Evolutionary conservation across 2,329 filamentous ascomycete species (phyloP).

Genomic region (Pseudocercospora crystallina): DNA sequence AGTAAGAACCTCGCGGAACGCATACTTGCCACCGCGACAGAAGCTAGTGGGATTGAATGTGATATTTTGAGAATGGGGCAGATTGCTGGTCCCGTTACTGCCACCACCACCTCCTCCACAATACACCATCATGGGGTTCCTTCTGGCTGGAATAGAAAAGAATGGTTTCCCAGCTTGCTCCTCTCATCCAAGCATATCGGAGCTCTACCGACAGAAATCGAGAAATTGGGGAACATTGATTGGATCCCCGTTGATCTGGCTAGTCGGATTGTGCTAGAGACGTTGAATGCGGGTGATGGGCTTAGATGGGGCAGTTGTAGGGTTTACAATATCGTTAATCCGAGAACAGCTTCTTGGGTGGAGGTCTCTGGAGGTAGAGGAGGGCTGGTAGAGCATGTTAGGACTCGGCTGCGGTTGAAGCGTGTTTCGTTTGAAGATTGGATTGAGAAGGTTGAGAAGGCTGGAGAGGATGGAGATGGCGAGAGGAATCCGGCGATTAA

Average conservation of each 20-base stretch:
- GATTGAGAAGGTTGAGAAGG: too few relatives aligned
- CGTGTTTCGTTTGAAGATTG: too few relatives aligned
- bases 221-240: conserved; percentile 47
- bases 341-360: too few relatives aligned
- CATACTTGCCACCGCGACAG: conserved; percentile 33
- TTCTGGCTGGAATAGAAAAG: conserved; percentile 54
- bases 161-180: conserved; percentile 55
- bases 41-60: conserved; percentile 18
- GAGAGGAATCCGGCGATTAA: too few relatives aligned
- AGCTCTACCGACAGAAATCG: conserved; percentile 49
- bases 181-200: conserved; percentile 52
- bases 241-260: conserved; percentile 60
- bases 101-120: neutral
- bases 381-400: too few relatives aligned
- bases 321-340: too few relatives aligned
- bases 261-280: too few relatives aligned
- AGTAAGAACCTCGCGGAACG: conserved; percentile 37
- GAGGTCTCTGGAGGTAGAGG: too few relatives aligned
- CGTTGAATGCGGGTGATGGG: too few relatives aligned
- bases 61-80: conserved; percentile 29
- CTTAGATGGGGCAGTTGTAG: too few relatives aligned
- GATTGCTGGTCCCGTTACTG: conserved; percentile 23
- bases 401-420: too few relatives aligned
- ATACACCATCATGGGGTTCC: neutral
- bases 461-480: too few relatives aligned